Conservation (phyloP, 441 rosid species). For the Isatis lusitanica region DNA sequence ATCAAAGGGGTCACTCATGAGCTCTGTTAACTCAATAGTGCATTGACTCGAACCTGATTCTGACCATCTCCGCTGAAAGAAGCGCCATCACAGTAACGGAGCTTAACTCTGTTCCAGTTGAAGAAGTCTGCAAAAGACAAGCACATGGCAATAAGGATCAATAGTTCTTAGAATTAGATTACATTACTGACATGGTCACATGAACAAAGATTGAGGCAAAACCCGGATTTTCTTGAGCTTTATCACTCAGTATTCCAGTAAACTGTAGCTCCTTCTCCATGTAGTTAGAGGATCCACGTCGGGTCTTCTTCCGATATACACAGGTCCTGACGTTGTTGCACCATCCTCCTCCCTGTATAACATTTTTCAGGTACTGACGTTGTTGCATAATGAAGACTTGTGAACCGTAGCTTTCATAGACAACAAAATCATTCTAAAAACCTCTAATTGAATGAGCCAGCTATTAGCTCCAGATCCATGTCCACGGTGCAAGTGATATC, state of each 20-base stretch:
- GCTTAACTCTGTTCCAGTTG: constrained; percentile 94
- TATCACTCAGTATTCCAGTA: constrained; percentile 86
- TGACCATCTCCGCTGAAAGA: constrained; percentile 84
- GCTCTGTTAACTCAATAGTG: neutral
- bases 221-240: constrained; percentile 89
- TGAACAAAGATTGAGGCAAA: neutral
- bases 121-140: constrained; percentile 67
- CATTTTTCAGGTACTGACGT: constrained; percentile 53
- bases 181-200: neutral
- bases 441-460: constrained; percentile 98
- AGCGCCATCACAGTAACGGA: constrained; percentile 96
- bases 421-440: constrained; percentile 23
- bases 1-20: neutral
- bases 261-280: constrained; percentile 89
- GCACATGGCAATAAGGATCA: neutral
- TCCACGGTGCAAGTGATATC: constrained; percentile 88
- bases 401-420: neutral
- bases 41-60: constrained; percentile 52
- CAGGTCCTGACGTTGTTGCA: constrained; percentile 78
- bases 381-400: constrained; percentile 45
- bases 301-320: constrained; percentile 76
- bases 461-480: constrained; percentile 80
- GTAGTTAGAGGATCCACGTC: constrained; percentile 78
- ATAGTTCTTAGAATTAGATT: neutral
- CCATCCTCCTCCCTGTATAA: constrained; percentile 96